A percentile compares a stretch with the other conserved stretches of the same genome.
Evolutionary conservation across 139 green algal species (phyloP).

Genomic region (Chlamydomonas eustigma): DNA sequence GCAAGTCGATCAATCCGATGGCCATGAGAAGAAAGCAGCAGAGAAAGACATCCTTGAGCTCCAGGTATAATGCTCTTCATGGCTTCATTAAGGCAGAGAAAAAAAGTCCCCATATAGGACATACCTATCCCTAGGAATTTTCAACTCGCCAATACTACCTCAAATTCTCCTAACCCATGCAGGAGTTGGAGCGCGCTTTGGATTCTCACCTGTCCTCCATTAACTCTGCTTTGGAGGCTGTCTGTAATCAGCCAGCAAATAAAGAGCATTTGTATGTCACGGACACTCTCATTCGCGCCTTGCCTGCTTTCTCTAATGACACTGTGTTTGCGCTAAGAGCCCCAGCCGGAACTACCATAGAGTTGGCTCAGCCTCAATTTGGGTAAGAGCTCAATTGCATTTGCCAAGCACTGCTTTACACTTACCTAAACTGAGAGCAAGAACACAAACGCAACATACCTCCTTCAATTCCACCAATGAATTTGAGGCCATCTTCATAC

Average conservation of each 20-base stretch:
- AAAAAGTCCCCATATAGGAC: neutral
- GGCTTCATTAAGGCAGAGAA: neutral
- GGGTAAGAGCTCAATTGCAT: no score
- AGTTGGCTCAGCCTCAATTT: conserved; percentile 65
- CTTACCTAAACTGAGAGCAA: no score
- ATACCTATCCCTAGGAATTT: neutral
- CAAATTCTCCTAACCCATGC: no score
- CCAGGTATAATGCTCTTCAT: no score
- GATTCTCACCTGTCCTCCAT: neutral
- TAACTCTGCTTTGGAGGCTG: neutral
- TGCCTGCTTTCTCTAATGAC: conserved; percentile 66
- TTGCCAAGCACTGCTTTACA: no score
- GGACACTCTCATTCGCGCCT: conserved; percentile 66
- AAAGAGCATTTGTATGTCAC: conserved; percentile 69
- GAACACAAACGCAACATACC: no score
- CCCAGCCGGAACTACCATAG: conserved; percentile 68
- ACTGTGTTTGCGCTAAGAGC: conserved; percentile 82
- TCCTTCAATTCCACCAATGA: no score
- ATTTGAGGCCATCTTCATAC: no score
- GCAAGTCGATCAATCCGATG: neutral
- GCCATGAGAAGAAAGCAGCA: neutral
- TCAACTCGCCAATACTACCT: neutral
- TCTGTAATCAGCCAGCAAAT: neutral
- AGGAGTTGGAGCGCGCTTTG: neutral
- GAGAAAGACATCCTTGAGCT: conserved; percentile 19